Evolutionary conservation across 768 basidiomycete species (phyloP), one percentile per base, ranked within the genome.

Genomic region (Hysterangium stoloniferum): DNA sequence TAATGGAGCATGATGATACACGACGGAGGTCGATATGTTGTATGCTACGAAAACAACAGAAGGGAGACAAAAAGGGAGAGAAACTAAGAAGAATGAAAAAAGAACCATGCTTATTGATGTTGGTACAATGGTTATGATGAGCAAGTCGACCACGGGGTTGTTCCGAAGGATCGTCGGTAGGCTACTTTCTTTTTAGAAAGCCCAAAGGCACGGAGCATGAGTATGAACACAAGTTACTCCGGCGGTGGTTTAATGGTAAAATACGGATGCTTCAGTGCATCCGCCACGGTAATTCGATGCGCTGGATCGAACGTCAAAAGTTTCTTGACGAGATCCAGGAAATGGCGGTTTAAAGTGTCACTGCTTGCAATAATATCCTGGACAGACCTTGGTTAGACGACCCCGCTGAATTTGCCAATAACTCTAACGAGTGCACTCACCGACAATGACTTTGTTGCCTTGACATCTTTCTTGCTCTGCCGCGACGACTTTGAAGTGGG

Each of bases 391-490:
- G n/a, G 41, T 29, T 12, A 49, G 35, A 34, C 48, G 50, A 48
- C 54, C 48, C 29, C 15, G 41, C 29, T 6, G 6, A 24, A 37
- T 7, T 4, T 32, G 12, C 28, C 33, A 3, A 20, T 40, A 32
- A 41, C 7, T 35, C 12, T 15, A 29, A 24, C 19, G 11, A 24
- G 24, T 3, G 28, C 42, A 22, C 79, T 48, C 54, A 94, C 92
- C 71, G 77, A 69, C 32, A 96, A 70, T 40, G 80, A 71, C 59
- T 84, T 80, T 58, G 92, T 92, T 22, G 84, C 80, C 48, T 84
- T 83, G 35, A 99, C 93, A 59, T 95, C 96, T 67, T 94, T 95
- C 72, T 82, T 85, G 67, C 89, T 93, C 64, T 94, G 87, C 61
- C 86, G 82, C 3, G 86, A 79, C 25, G 90, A 86, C 64, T 85